These are phyloP conservation scores for Saussurea involucrata DNA, from an alignment of 129 eudicot genomes.

Conservation along the genomic window DNA sequence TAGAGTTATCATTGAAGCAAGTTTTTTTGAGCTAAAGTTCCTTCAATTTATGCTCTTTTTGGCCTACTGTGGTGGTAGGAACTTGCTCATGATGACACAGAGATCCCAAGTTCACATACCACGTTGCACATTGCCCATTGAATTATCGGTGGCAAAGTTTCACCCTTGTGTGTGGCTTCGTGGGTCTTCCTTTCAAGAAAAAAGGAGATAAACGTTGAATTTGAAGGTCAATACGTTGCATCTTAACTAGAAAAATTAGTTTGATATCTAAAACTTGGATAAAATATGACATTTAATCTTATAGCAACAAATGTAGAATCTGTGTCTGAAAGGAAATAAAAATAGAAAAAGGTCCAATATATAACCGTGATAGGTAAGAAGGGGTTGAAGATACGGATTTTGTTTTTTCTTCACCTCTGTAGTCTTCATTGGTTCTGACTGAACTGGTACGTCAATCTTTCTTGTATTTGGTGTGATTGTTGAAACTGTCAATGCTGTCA, in stretches of 20 bases:
- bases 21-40: neutral
- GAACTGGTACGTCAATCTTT: neutral
- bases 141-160: neutral
- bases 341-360: neutral
- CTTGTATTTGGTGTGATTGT: neutral
- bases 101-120: neutral
- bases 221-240: neutral
- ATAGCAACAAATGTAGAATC: neutral
- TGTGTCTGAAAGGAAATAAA: neutral
- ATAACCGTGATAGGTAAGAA: too few species aligned
- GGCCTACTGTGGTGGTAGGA: neutral
- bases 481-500: neutral
- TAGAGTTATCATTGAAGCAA: too few species aligned
- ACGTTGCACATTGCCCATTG: neutral
- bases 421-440: too few species aligned
- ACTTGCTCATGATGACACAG: neutral
- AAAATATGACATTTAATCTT: neutral
- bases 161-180: neutral
- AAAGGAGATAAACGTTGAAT: neutral
- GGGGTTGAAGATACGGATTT: too few species aligned
- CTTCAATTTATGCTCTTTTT: too few species aligned
- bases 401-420: too few species aligned
- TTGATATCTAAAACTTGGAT: neutral
- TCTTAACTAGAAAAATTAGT: neutral
- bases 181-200: neutral